Conservation (phyloP, 2,329 filamentous ascomycete species). For the Aspergillus oerlinghausenensis region DNA sequence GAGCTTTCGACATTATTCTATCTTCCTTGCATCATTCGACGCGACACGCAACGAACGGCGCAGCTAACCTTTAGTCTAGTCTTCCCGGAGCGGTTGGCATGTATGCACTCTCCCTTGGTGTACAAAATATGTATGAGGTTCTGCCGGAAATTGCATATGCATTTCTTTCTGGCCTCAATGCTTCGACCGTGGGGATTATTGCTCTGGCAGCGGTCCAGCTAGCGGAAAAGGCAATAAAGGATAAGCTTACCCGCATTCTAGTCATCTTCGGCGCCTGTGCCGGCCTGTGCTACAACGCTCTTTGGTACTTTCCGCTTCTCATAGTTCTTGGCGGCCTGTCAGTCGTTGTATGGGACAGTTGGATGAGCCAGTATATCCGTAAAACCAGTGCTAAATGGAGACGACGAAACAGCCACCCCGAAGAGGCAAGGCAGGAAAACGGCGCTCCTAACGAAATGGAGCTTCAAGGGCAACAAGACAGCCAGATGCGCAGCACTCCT, state of each 20-base stretch:
- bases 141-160: conserved; percentile 63
- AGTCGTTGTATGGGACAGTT: conserved; percentile 54
- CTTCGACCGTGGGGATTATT: conserved; percentile 67
- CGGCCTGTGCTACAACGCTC: conserved; percentile 64
- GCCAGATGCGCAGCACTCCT: conserved; percentile 3
- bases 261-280: conserved; percentile 61
- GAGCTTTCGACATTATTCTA: conserved; percentile 8
- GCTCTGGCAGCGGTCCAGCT: conserved; percentile 65
- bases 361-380: conserved; percentile 45
- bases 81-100: conserved; percentile 67
- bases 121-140: conserved; percentile 54
- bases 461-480: conserved; percentile 8
- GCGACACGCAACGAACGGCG: neutral
- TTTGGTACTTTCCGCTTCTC: conserved; percentile 71
- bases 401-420: conserved; percentile 10
- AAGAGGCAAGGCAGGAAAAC: conserved; percentile 12
- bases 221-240: conserved; percentile 63
- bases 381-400: conserved; percentile 24
- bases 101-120: conserved; percentile 62
- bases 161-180: conserved; percentile 66
- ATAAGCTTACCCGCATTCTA: conserved; percentile 57
- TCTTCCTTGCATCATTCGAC: neutral
- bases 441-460: conserved; percentile 2
- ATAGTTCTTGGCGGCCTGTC: conserved; percentile 53
- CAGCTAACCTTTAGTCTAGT: conserved; percentile 30